Evolutionary conservation across 2,329 filamentous ascomycete genomes (phyloP), one percentile per base, ranked within the genome.

Genomic region (Sarocladiaceae sp.): DNA sequence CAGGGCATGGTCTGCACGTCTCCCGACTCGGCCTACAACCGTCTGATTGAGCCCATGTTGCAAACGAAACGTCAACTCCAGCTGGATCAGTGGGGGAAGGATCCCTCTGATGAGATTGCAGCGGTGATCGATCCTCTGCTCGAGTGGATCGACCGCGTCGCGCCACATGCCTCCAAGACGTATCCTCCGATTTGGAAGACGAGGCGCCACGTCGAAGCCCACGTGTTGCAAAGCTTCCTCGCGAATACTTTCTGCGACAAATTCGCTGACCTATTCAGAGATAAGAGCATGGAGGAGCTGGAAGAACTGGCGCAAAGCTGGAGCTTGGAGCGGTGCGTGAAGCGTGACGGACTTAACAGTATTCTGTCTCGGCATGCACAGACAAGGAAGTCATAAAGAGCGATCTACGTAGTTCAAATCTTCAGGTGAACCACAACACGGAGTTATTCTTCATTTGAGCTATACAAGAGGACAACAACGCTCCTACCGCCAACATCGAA

Each of bases 81-180:
- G n/a, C 60, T 79, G 1, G 76, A 80, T 49, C 67, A 67, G 2
- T 80, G 76, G 76, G 76, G 73, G 1, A 19, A 59, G 55, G 53
- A 63, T 44, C 48, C 55, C 50, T 51, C 50, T 0, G 49, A 57
- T 31, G 54, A 59, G 2, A 55, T 51, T 32, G 57, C 58, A 0
- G 51, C 47, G 2, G 66, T 73, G 0, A 67, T 66, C 42, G 53
- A 47, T 1, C 64, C 65, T 0, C 51, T 69, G 3, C 57, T 64
- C 31, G 49, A 61, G 7, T 70, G 71, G 42, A 56, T 76, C 3
- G 60, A 68, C 12, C 65, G 65, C 49, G 64, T 76, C 2, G 60
- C 61, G 3, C 62, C 68, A 12, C 57, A 62, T 44, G 61, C 67
- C 32, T 64, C 68, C 45, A 58, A 63, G 52, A 65, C 69, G 33